Evolutionary conservation across 495 filamentous ascomycete species (phyloP).

Genomic region (Paragyromitra xinjiangensis): DNA sequence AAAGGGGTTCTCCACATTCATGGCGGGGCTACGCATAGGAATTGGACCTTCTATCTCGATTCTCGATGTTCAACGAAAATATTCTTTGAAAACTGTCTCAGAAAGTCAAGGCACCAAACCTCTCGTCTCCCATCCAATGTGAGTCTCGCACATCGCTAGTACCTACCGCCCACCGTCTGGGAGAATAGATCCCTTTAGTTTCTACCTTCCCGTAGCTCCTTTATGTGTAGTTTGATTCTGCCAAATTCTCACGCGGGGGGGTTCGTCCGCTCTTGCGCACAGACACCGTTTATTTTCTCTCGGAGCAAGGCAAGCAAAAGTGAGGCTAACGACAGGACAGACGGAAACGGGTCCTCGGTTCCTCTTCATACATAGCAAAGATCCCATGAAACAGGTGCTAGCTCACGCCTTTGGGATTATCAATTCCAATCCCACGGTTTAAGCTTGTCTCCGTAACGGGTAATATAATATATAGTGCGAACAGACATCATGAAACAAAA

Average conservation of each 20-base stretch:
- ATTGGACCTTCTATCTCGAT: slow-evolving; percentile 34
- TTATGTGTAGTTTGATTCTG: slow-evolving; percentile 9
- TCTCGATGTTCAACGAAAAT: slow-evolving; percentile 32
- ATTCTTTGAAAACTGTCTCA: slow-evolving; percentile 20
- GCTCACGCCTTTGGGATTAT: slow-evolving; percentile 44
- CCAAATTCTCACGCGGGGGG: slow-evolving; percentile 26
- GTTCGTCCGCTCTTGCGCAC: slow-evolving; percentile 46
- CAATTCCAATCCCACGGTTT: slow-evolving; percentile 56
- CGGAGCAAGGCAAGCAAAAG: slow-evolving; percentile 45
- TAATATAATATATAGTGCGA: slow-evolving; percentile 40
- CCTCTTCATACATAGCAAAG: slow-evolving; percentile 42
- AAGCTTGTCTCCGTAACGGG: slow-evolving; percentile 49
- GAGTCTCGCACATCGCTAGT: slow-evolving; percentile 3
- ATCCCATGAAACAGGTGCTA: slow-evolving; percentile 51
- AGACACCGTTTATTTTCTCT: slow-evolving; percentile 41
- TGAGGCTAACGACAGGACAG: slow-evolving; percentile 45
- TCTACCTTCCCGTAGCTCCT: background rate
- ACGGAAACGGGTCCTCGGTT: slow-evolving; percentile 48
- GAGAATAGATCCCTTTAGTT: slow-evolving; percentile 31
- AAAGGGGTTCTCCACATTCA: slow-evolving; percentile 43
- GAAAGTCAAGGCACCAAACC: slow-evolving; percentile 11
- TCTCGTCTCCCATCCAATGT: background rate
- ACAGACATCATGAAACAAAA: slow-evolving; percentile 44
- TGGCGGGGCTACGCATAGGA: slow-evolving; percentile 26
- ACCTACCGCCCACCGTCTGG: slow-evolving; percentile 25